Base-by-base conservation (phyloP, 352 stramenopile species). In the Bremia lactucae region DNA sequence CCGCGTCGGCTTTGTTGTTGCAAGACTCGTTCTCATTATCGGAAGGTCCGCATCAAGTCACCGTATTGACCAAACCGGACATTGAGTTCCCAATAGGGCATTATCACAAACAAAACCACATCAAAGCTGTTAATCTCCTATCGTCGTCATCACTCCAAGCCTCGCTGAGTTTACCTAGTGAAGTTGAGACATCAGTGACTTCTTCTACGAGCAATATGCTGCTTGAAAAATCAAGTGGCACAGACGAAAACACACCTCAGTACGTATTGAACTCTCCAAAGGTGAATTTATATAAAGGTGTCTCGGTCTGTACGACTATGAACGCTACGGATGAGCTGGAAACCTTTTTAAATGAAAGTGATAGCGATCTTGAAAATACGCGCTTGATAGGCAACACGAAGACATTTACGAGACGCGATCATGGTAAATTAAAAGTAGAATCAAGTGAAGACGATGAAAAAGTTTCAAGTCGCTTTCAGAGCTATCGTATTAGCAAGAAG, bases 341-440 rank as follows among this genome's bases (percentile, higher is more conserved):
- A 23, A 61, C 48, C 2, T 86, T 86, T 52, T 56, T 86, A 24
- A 82, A 75, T 24, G 68, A 78, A 46, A 80, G 64, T 26, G 67
- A 68, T 5, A 89, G 73, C 20, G 73, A 81, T 18, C 65, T 50
- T 0, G 69, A 82, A 0, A 36, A 59, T 6, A 37, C 36, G 9
- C 29, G 16, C 23, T 25, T 38, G 7, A 21, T 29, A 8, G 5
- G 6, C n/a, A 3, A 29, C 15, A 2, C 6, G 5, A 42, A 31
- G 13, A 43, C 22, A 6, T 42, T 19, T 4, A 38, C 7, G 13
- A 31, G n/a, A 19, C 49, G 41, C 24, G 18, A 6, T 1, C 29
- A 22, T 26, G 24, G 18, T 8, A 28, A 10, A 22, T 36, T 5
- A 48, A 48, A 14, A 2, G 48, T 49, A 2, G 45, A 60, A 31